Evolutionary conservation across 768 basidiomycete species (phyloP).

Genomic region (Rhodotorula kratochvilovae): DNA sequence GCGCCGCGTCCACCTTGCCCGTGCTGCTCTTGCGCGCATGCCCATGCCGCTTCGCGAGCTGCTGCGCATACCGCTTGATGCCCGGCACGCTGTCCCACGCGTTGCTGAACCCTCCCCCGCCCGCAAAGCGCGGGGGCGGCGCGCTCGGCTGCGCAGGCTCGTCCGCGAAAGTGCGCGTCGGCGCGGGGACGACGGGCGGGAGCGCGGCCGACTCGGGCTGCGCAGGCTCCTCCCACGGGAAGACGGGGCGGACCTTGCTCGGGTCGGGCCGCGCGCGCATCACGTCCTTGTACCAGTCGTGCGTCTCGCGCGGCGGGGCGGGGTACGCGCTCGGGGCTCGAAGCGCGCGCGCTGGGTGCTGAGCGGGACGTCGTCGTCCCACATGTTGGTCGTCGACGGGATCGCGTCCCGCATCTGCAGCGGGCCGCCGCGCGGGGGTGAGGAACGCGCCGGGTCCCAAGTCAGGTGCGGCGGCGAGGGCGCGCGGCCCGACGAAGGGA

Average conservation of each 20-base stretch:
- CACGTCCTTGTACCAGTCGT: constrained; percentile 56
- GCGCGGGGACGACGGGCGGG: background rate
- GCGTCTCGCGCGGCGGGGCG: constrained; percentile 65
- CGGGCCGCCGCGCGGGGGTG: constrained; percentile 62
- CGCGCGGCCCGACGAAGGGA: constrained; percentile 14
- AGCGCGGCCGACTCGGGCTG: background rate
- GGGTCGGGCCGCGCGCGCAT: constrained; percentile 61
- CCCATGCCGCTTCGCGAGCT: constrained; percentile 43
- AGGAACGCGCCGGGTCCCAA: constrained; percentile 76
- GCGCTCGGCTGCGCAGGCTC: background rate
- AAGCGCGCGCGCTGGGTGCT: constrained; percentile 54
- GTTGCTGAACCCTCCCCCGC: constrained; percentile 57
- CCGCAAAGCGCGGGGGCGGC: constrained; percentile 1
- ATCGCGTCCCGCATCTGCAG: constrained; percentile 59
- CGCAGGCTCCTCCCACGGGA: constrained; percentile 84
- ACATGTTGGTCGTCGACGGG: constrained; percentile 75
- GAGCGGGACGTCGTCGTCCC: constrained; percentile 63
- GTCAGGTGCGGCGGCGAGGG: constrained; percentile 31
- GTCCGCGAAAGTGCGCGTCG: constrained; percentile 21
- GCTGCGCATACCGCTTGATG: constrained; percentile 66
- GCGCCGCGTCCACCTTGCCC: background rate
- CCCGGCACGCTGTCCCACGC: constrained; percentile 80
- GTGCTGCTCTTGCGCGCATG: background rate
- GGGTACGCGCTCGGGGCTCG: constrained; percentile 59
- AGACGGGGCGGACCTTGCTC: constrained; percentile 67